Evolutionary conservation across 1,284 basidiomycete genomes (phyloP), one percentile per base, ranked within the genome.

Genomic region (Agroathelia rolfsii): DNA sequence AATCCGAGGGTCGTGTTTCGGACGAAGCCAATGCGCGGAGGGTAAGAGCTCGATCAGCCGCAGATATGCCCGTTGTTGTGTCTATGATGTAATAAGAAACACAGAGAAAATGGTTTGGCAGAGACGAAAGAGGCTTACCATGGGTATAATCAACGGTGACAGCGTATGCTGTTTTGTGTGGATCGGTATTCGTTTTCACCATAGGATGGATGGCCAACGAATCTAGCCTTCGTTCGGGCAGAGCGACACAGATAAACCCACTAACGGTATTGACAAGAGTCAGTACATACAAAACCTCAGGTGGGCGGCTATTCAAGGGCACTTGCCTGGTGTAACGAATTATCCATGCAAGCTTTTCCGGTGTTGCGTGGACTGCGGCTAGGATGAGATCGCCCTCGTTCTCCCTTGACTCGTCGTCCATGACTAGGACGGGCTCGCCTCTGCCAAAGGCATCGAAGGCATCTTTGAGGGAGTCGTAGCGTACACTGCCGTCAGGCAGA

Each of bases 341-440:
- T 72, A 99, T 87, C 89, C 90, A 99, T 1, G 95, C 95, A 94
- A 99, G 96, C 49, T 94, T 88, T 58, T 95, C 85, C 0, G 88
- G 88, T 13, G 90, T 90, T 43, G 86, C 76, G 38, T 77, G 72
- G 25, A 66, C 66, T 1, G 76, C 92, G 10, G 92, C 76, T 48
- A 89, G 80, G 51, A 95, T 87, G 39, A 96, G 61, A 57, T 96
- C 92, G 3, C 92, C 92, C 55, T 96, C 92, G 52, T 95, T 96
- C 63, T 96, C 92, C 41, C 93, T 66, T 43, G 69, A 67, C 58
- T 94, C 85, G 56, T 95, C 92, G 55, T 96, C 92, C 80, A 95
- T 90, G 11, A 95, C 92, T 3, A 95, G 81, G 31, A 97, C 70
- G 42, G 96, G 90, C 52, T 95, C 87, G 5, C 93, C 93, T 6